Evolutionary conservation across 2,329 filamentous ascomycete genomes (phyloP).

Genomic region (Aspergillus tamarii): DNA sequence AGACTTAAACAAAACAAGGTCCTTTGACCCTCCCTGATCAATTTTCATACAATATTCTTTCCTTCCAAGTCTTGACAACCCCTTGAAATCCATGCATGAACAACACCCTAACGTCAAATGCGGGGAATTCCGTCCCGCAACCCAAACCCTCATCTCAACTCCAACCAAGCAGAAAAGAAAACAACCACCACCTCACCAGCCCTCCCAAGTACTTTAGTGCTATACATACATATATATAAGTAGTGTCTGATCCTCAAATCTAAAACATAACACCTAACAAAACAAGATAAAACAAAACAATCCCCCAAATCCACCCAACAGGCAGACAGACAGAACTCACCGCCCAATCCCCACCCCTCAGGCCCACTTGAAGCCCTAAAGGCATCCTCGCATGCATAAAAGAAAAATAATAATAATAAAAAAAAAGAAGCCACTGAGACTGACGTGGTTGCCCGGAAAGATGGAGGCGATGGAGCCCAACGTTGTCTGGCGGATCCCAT

Average conservation of each 20-base stretch:
- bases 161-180: neutral
- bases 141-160: neutral
- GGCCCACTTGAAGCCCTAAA: neutral
- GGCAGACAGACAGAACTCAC: neutral
- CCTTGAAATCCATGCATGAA: neutral
- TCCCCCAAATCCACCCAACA: neutral
- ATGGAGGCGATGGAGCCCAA: neutral
- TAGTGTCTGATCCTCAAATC: neutral
- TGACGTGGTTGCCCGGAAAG: neutral
- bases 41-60: neutral
- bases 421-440: neutral
- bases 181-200: too few species aligned
- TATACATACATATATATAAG: too few species aligned
- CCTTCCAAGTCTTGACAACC: too few species aligned
- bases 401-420: neutral
- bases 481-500: neutral
- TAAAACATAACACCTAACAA: neutral
- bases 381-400: neutral
- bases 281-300: neutral
- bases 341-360: neutral
- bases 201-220: neutral
- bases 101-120: neutral
- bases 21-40: too few species aligned
- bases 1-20: too few species aligned
- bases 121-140: neutral